Conservation (phyloP, 805 yeast genomes). For the Hanseniaspora nectarophila region DNA sequence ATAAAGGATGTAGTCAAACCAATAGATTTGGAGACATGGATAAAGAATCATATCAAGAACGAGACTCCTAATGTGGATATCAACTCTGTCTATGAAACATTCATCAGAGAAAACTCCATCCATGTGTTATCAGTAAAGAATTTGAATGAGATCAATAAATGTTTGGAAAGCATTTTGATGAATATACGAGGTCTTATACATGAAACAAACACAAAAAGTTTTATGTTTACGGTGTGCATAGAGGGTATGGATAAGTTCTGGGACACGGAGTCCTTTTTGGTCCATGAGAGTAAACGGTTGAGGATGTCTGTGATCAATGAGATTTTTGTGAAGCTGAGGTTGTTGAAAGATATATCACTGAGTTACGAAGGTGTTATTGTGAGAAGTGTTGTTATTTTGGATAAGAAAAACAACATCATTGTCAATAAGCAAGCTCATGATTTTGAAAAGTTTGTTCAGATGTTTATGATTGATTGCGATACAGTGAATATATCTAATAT, state of each 20-base stretch:
- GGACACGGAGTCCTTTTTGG: constrained; percentile 11
- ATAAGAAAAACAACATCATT: not conserved
- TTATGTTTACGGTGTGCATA: not conserved
- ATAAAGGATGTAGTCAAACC: not conserved
- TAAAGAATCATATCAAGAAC: not conserved
- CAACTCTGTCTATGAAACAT: not conserved
- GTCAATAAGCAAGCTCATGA: not conserved
- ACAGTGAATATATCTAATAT: not conserved
- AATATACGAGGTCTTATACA: not conserved
- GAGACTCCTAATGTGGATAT: not conserved
- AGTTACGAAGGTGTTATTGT: not conserved
- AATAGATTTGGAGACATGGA: constrained; percentile 5
- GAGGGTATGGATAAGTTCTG: constrained; percentile 11
- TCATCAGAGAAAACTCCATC: not conserved
- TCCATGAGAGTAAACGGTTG: not conserved
- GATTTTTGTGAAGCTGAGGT: not conserved
- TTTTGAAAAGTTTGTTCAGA: not conserved
- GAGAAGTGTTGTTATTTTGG: not conserved
- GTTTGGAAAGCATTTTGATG: not conserved
- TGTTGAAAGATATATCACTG: not conserved
- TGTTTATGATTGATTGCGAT: not conserved
- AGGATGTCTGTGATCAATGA: not conserved
- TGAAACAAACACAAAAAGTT: not conserved
- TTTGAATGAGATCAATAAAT: not conserved
- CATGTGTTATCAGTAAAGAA: not conserved